A percentile compares a stretch with the other conserved stretches of the same genome.
phyloP scores from a whole-genome alignment of 164 flowering plant species.

The Sedum album region DNA sequence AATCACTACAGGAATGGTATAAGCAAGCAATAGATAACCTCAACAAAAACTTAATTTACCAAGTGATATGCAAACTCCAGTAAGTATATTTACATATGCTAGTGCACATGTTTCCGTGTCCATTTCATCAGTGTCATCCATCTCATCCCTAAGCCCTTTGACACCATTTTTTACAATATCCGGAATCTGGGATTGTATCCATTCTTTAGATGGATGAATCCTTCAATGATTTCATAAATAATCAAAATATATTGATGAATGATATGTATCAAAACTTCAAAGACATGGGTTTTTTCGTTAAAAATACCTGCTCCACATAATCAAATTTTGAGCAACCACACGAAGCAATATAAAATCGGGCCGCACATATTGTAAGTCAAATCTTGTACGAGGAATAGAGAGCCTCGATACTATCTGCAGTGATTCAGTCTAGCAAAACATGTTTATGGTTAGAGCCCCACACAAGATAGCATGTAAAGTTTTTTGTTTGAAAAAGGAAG shows the following conservation, averaged over 20 bases:
- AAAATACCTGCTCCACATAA: slow-evolving; percentile 88
- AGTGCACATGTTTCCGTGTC: slow-evolving; percentile 74
- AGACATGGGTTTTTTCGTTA: neutral
- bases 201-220: slow-evolving; percentile 60
- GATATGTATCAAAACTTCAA: neutral
- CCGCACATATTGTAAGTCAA: slow-evolving; percentile 85
- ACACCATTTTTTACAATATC: slow-evolving; percentile 54
- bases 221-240: slow-evolving; percentile 23
- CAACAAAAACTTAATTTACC: slow-evolving; percentile 35
- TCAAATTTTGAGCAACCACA: slow-evolving; percentile 85
- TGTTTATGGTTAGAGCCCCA: neutral
- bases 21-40: neutral
- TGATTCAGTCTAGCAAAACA: slow-evolving; percentile 65
- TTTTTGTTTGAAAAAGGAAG: neutral
- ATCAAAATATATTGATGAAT: too few relatives aligned
- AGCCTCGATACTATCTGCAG: slow-evolving; percentile 55
- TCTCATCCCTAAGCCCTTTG: slow-evolving; percentile 41
- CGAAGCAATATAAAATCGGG: slow-evolving; percentile 98
- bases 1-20: neutral
- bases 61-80: slow-evolving; percentile 86
- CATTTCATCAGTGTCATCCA: slow-evolving; percentile 48
- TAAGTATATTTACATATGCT: slow-evolving; percentile 78
- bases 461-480: neutral
- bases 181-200: slow-evolving; percentile 87
- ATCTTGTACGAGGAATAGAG: slow-evolving; percentile 67